Evolutionary conservation across 257 asterid species (phyloP).

Genomic region (Gentiana dahurica): DNA sequence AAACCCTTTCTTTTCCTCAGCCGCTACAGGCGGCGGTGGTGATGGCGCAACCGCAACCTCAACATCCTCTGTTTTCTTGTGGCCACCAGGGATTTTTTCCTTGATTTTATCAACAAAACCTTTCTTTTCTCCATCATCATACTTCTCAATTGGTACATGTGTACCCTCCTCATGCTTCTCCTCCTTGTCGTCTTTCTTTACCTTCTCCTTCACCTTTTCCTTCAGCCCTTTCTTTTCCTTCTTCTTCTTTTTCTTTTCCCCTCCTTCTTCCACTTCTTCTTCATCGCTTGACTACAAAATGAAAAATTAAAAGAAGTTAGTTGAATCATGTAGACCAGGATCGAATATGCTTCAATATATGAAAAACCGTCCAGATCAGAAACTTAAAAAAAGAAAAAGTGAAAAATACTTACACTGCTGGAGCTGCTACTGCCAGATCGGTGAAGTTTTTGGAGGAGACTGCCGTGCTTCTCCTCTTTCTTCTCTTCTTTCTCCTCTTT

Average conservation of each 20-base stretch:
- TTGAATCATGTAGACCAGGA: too few species aligned
- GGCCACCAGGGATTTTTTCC: slow-evolving; percentile 59
- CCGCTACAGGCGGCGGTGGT: slow-evolving; percentile 15
- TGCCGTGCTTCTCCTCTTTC: slow-evolving; percentile 35
- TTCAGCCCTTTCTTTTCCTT: slow-evolving; percentile 64
- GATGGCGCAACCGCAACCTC: neutral
- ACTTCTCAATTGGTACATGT: slow-evolving; percentile 20
- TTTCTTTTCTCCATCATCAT: slow-evolving; percentile 62
- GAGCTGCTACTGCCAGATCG: slow-evolving; percentile 34
- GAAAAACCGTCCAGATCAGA: neutral
- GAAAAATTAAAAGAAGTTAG: neutral
- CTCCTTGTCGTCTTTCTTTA: slow-evolving; percentile 35
- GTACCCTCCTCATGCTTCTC: slow-evolving; percentile 31
- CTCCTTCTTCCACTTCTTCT: slow-evolving; percentile 52
- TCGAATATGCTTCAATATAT: too few species aligned
- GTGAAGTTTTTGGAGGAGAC: slow-evolving; percentile 40
- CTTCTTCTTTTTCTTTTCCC: slow-evolving; percentile 47
- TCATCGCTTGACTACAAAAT: slow-evolving; percentile 66
- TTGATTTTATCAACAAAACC: slow-evolving; percentile 72
- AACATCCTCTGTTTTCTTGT: slow-evolving; percentile 52
- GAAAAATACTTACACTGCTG: slow-evolving; percentile 61
- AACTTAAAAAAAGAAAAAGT: neutral
- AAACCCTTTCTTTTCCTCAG: slow-evolving; percentile 69
- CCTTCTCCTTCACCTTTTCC: slow-evolving; percentile 46
- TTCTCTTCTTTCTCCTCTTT: slow-evolving; percentile 9